A percentile compares a stretch with the other conserved stretches of the same genome.
These are phyloP conservation scores for Fraxinus dipetala DNA, from an alignment of 305 asterid species.

Conservation along the genomic window DNA sequence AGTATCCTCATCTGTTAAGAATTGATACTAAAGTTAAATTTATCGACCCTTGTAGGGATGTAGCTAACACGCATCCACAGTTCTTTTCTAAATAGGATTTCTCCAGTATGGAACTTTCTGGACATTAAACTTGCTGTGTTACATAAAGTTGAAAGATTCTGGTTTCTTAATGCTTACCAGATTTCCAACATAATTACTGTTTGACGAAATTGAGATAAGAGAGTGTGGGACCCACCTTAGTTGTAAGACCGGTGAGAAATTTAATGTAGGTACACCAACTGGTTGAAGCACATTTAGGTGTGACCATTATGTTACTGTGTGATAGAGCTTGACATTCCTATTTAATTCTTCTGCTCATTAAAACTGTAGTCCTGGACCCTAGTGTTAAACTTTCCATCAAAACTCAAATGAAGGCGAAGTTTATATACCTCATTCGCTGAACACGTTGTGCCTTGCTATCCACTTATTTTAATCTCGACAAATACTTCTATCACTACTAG, in stretches of 20 bases:
- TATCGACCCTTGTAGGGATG: background rate
- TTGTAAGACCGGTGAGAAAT: slow-evolving; percentile 13
- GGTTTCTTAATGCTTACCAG: background rate
- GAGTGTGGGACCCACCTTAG: background rate
- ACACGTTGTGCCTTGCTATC: background rate
- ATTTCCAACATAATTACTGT: background rate
- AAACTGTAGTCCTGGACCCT: background rate
- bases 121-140: background rate
- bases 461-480: background rate
- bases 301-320: background rate
- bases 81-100: background rate
- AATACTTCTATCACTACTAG: background rate
- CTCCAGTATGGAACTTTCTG: background rate
- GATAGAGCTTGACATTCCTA: slow-evolving; percentile 3
- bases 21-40: background rate
- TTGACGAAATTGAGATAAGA: background rate
- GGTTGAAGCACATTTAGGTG: slow-evolving; percentile 12
- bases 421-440: background rate
- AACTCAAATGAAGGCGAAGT: slow-evolving; percentile 1
- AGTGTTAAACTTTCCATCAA: background rate
- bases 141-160: background rate
- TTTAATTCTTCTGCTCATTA: background rate
- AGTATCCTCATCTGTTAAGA: background rate
- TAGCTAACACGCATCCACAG: background rate
- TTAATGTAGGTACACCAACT: slow-evolving; percentile 25